Percentiles rank a stretch among this genome's conserved stretches.
Evolutionary conservation across 148 eudicot species (phyloP).

Genomic region (Amaranthus hypochondriacus): DNA sequence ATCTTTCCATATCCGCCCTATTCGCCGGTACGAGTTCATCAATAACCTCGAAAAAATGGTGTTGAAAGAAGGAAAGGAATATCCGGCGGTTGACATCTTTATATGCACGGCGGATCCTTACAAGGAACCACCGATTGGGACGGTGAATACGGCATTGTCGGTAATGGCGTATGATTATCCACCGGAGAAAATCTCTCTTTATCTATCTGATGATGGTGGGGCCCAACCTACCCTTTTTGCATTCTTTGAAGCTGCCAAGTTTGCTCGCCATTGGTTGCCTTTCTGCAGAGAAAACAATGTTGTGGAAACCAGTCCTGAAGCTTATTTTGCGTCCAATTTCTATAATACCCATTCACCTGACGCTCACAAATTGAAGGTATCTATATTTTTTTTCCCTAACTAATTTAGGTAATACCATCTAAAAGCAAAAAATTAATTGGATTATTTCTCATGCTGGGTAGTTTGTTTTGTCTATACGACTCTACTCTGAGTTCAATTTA

Average conservation of each 20-base stretch:
- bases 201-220: conserved; percentile 87
- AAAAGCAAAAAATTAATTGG: no score
- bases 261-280: conserved; percentile 62
- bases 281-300: conserved; percentile 53
- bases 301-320: conserved; percentile 49
- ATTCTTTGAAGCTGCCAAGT: conserved; percentile 67
- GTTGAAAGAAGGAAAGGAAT: conserved; percentile 12
- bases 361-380: conserved; percentile 53
- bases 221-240: conserved; percentile 67
- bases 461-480: no score
- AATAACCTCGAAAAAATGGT: conserved; percentile 35
- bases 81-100: conserved; percentile 60
- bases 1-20: conserved; percentile 51
- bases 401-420: no score
- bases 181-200: conserved; percentile 61
- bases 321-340: conserved; percentile 32
- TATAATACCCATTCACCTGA: conserved; percentile 19
- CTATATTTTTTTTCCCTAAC: not conserved
- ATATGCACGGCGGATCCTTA: conserved; percentile 85
- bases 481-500: no score
- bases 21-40: conserved; percentile 36
- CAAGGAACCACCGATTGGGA: conserved; percentile 78
- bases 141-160: conserved; percentile 71
- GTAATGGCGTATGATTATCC: conserved; percentile 86
- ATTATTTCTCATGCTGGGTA: no score